phyloP scores from a whole-genome alignment of 140 eudicot species.

The Stevia rebaudiana region DNA sequence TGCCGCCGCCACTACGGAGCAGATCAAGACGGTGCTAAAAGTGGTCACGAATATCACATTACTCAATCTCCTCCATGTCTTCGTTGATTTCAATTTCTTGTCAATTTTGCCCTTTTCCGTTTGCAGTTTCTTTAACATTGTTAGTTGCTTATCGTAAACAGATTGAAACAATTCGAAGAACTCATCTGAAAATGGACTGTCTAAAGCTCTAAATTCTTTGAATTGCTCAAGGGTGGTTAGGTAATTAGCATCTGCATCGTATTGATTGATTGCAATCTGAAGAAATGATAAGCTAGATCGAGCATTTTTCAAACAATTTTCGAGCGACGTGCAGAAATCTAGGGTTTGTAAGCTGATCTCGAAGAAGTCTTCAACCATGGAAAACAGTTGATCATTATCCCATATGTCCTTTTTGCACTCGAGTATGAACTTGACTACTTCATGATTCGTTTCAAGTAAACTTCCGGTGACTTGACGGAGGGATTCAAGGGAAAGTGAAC shows the following conservation, averaged over 20 bases:
- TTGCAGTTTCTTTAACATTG: conserved; percentile 55
- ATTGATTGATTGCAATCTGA: conserved; percentile 47
- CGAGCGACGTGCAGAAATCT: conserved; percentile 55
- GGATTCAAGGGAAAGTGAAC: conserved; percentile 27
- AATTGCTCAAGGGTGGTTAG: conserved; percentile 41
- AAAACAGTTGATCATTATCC: conserved; percentile 49
- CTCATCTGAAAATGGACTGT: conserved; percentile 54
- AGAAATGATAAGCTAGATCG: conserved; percentile 42
- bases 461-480: conserved; percentile 29
- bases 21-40: conserved; percentile 61
- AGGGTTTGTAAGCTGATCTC: conserved; percentile 48
- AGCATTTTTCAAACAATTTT: conserved; percentile 53
- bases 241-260: conserved; percentile 27
- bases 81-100: conserved; percentile 44
- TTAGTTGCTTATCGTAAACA: conserved; percentile 45
- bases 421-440: conserved; percentile 49
- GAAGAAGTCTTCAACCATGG: conserved; percentile 54
- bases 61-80: conserved; percentile 57
- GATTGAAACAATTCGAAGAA: conserved; percentile 50
- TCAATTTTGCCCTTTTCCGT: conserved; percentile 49
- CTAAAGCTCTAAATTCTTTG: conserved; percentile 42
- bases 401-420: conserved; percentile 59
- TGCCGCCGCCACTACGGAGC: conserved; percentile 92
- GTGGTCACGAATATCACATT: conserved; percentile 67
- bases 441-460: conserved; percentile 62